A percentile compares a stretch with the other conserved stretches of the same genome.
Evolutionary conservation across 345 rosid genomes (phyloP).

Genomic region (Eutrema japonicum): DNA sequence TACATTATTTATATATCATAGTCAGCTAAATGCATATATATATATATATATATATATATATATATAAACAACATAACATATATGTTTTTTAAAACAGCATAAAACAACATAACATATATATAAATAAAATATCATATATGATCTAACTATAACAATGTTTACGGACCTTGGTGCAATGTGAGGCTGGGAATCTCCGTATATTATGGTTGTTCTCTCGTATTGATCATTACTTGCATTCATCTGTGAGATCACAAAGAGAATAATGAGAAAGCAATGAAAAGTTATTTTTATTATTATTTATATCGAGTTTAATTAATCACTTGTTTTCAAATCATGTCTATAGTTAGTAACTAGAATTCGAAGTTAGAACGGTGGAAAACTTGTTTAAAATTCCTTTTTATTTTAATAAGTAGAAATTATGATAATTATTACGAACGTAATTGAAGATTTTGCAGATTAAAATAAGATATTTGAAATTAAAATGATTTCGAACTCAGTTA

Average conservation of each 20-base stretch:
- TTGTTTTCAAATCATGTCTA: not conserved
- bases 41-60: not conserved
- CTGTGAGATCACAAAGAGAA: constrained; percentile 47
- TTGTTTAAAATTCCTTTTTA: not conserved
- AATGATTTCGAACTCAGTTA: constrained; percentile 1
- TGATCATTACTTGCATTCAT: constrained; percentile 61
- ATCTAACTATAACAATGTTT: not conserved
- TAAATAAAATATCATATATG: constrained; percentile 5
- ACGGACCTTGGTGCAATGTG: constrained; percentile 58
- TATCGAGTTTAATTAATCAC: not conserved
- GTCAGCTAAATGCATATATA: not conserved
- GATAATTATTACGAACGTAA: not conserved
- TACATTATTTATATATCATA: not conserved
- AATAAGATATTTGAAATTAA: not conserved
- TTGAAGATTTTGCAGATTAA: constrained; percentile 13
- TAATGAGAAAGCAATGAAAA: constrained; percentile 6
- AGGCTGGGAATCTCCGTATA: constrained; percentile 64
- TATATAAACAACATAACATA: no score
- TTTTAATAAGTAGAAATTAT: constrained; percentile 1
- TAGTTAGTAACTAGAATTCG: not conserved
- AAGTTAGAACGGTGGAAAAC: not conserved
- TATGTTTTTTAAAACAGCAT: no score
- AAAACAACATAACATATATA: not conserved
- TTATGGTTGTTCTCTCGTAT: constrained; percentile 63
- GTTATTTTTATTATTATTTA: not conserved